These are phyloP conservation scores for Cornus kousa DNA, from an alignment of 148 eudicot species.

Conservation along the genomic window DNA sequence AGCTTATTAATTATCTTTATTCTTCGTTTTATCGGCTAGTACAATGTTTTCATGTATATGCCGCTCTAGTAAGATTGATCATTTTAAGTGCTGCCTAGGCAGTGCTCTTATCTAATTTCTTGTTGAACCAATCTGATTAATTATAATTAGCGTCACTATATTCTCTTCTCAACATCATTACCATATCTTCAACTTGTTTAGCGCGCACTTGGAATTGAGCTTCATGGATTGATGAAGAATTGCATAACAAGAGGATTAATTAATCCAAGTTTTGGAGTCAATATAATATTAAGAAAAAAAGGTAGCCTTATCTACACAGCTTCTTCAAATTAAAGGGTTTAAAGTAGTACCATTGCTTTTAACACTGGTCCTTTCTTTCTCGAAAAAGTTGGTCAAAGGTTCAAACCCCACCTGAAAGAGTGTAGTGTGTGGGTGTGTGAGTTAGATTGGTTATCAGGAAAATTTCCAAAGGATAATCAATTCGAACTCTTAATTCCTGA, in stretches of 20 bases:
- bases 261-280: not conserved
- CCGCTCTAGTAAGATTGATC: conserved; percentile 1
- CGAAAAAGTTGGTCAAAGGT: no score
- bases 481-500: no score
- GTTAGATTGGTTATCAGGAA: no score
- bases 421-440: no score
- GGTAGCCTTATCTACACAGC: no score
- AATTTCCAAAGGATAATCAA: no score
- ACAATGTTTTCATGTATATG: conserved; percentile 7
- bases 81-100: not conserved
- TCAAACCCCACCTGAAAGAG: no score
- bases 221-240: not conserved
- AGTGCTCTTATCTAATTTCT: not conserved
- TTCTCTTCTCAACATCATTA: not conserved
- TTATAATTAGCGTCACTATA: not conserved
- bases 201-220: not conserved
- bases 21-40: not conserved
- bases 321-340: no score
- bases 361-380: no score
- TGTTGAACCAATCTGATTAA: not conserved
- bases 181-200: not conserved
- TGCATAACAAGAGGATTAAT: no score
- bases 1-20: not conserved
- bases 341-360: no score
- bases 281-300: not conserved